Evolutionary conservation across 2,329 filamentous ascomycete genomes (phyloP).

Genomic region (Colletotrichum navitas): DNA sequence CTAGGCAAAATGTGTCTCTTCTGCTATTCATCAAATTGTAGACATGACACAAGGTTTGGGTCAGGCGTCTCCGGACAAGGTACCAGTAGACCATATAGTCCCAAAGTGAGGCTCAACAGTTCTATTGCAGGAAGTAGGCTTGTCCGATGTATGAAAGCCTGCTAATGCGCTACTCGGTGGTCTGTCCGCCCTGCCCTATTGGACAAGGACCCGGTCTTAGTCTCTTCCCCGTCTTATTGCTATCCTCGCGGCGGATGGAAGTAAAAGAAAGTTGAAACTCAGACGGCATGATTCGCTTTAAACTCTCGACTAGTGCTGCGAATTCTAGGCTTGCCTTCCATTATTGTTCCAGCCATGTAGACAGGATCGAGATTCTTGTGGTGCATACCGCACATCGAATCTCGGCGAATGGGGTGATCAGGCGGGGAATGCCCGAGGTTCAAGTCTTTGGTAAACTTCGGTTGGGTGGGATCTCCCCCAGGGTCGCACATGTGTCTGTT

Average conservation of each 20-base stretch:
- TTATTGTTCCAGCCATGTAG: constrained; percentile 21
- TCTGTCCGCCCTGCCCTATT: neutral
- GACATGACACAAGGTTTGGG: too few species aligned
- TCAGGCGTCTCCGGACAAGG: neutral
- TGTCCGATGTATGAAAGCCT: neutral
- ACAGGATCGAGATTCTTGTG: constrained; percentile 10
- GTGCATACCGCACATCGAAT: neutral
- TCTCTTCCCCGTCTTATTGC: neutral
- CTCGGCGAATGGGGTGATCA: neutral
- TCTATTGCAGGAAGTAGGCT: neutral
- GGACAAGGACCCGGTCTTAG: neutral
- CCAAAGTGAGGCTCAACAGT: neutral
- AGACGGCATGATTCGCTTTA: constrained; percentile 1
- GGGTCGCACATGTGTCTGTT: neutral
- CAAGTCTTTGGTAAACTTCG: neutral
- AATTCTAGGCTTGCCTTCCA: constrained; percentile 1
- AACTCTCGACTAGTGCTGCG: constrained; percentile 19
- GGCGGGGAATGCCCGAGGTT: neutral
- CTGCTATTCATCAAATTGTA: too few species aligned
- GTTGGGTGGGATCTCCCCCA: neutral
- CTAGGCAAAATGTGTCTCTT: neutral
- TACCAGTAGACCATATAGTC: neutral
- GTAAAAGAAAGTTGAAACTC: constrained; percentile 11
- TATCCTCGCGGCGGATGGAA: neutral
- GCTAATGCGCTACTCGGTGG: neutral